phyloP scores from a whole-genome alignment of 2,329 filamentous ascomycete species.

The Anisogramma anomala region DNA sequence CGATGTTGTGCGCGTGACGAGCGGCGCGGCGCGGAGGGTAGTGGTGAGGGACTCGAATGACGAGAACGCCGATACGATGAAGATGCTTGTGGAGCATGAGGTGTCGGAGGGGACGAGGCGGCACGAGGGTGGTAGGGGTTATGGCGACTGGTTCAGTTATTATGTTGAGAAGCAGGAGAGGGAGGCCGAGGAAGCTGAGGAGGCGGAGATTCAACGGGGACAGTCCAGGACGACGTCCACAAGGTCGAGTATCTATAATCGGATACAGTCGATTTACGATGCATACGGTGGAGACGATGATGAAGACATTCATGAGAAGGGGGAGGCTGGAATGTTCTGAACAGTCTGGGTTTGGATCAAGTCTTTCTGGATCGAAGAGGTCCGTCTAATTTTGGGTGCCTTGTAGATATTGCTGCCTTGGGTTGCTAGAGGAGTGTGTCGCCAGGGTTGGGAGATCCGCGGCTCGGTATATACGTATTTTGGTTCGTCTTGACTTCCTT shows the following conservation, averaged over 20 bases:
- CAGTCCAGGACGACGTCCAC: too few species aligned
- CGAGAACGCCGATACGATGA: conserved; percentile 1
- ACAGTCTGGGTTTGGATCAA: not conserved
- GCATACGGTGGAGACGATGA: conserved; percentile 5
- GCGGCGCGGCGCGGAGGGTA: not conserved
- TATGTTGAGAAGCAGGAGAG: conserved; percentile 2
- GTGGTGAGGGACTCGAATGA: not conserved
- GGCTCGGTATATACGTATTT: too few species aligned
- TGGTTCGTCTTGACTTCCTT: too few species aligned
- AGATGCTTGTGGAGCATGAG: conserved; percentile 3
- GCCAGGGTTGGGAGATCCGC: too few species aligned
- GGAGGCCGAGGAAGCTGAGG: not conserved
- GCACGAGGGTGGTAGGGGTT: not conserved
- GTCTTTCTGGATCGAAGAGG: too few species aligned
- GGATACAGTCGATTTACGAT: conserved; percentile 11
- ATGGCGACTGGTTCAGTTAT: conserved; percentile 7
- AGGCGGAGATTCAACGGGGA: not conserved
- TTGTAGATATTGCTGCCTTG: too few species aligned
- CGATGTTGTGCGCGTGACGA: conserved; percentile 2
- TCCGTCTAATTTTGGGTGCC: too few species aligned
- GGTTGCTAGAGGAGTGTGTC: too few species aligned
- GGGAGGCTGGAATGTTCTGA: not conserved
- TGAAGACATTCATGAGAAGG: not conserved
- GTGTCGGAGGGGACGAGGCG: not conserved
- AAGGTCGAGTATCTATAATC: conserved; percentile 4